phyloP scores from a whole-genome alignment of 768 basidiomycete species.

The Lactarius indigo region DNA sequence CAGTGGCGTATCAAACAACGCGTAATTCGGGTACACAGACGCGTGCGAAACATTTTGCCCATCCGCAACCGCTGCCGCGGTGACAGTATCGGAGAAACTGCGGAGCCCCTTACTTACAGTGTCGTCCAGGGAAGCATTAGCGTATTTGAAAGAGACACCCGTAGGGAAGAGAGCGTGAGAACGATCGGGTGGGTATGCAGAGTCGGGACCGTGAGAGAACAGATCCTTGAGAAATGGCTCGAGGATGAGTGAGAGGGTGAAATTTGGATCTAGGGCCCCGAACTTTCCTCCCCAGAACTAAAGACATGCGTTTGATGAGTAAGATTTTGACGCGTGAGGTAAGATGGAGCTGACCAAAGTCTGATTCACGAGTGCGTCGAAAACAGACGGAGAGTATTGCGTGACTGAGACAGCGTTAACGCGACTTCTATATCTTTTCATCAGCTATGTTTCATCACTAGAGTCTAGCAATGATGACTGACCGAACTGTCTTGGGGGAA shows the following conservation, averaged over 20 bases:
- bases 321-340: background rate
- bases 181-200: background rate
- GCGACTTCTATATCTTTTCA: background rate
- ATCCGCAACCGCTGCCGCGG: background rate
- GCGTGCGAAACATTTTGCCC: too few relatives aligned
- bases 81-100: background rate
- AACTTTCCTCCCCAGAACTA: conserved; percentile 4
- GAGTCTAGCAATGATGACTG: background rate
- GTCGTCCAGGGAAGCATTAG: background rate
- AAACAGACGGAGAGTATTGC: background rate
- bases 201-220: background rate
- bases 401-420: background rate
- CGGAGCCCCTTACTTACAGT: background rate
- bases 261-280: background rate
- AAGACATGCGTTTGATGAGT: background rate
- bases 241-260: background rate
- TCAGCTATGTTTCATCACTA: background rate
- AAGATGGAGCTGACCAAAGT: background rate
- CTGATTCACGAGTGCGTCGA: background rate
- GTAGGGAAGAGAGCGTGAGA: background rate
- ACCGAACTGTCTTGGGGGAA: background rate
- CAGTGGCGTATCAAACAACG: background rate
- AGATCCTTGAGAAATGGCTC: background rate
- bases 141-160: background rate
- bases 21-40: background rate